These are phyloP conservation scores for Arthrobotrys sinensis DNA, from an alignment of 2,329 filamentous ascomycete species.

Conservation along the genomic window DNA sequence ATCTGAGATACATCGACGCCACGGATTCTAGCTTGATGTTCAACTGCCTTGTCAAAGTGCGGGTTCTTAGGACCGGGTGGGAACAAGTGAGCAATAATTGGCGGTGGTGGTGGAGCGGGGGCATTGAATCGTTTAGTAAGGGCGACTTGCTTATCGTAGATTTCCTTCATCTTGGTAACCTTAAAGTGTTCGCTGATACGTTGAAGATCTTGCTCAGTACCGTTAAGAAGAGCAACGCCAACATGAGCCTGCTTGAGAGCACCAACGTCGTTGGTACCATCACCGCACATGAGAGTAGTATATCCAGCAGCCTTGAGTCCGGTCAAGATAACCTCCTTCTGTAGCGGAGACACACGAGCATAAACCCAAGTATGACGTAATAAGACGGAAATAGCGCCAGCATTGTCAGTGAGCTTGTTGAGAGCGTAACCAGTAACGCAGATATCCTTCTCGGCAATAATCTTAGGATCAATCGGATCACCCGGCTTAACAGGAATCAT, in stretches of 20 bases:
- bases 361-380: constrained; percentile 97
- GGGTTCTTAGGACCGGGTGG: constrained; percentile 91
- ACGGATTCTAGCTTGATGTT: constrained; percentile 86
- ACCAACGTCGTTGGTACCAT: constrained; percentile 98
- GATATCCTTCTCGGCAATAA: constrained; percentile 88
- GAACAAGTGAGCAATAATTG: constrained; percentile 92
- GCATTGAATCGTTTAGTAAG: constrained; percentile 98
- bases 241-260: constrained; percentile 98
- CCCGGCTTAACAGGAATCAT: constrained; percentile 88
- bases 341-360: constrained; percentile 96
- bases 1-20: constrained; percentile 73
- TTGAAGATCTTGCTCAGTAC: constrained; percentile 88
- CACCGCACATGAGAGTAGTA: constrained; percentile 98
- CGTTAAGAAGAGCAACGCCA: constrained; percentile 94
- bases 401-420: constrained; percentile 86
- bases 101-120: constrained; percentile 90
- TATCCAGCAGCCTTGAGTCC: constrained; percentile 97
- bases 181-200: constrained; percentile 94
- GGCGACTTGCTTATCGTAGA: constrained; percentile 94
- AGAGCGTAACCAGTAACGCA: constrained; percentile 97
- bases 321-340: constrained; percentile 98
- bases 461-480: constrained; percentile 83
- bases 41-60: constrained; percentile 92
- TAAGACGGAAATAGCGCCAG: constrained; percentile 79
- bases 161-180: constrained; percentile 97